Conservation (phyloP, 495 filamentous ascomycete species). For the Neurospora sp. region DNA sequence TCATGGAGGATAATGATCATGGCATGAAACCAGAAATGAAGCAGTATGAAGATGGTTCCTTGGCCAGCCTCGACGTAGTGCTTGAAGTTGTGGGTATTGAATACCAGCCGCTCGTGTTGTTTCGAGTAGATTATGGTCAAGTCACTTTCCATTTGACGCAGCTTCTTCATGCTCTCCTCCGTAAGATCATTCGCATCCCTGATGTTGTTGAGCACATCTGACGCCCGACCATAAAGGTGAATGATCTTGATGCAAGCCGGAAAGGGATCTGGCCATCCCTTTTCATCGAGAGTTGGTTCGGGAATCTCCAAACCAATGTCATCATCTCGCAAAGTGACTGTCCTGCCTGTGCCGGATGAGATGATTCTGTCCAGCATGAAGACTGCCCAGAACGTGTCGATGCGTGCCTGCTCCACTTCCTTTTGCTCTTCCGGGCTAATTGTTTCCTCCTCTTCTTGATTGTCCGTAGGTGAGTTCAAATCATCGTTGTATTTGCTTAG, state of each 20-base stretch:
- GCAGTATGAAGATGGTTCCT: conserved; percentile 74
- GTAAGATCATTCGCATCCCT: conserved; percentile 65
- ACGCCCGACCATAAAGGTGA: conserved; percentile 71
- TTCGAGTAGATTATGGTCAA: conserved; percentile 71
- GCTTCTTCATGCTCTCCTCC: conserved; percentile 54
- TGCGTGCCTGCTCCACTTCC: conserved; percentile 57
- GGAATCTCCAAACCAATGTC: conserved; percentile 75
- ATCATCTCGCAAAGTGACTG: conserved; percentile 69
- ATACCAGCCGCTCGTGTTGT: conserved; percentile 60
- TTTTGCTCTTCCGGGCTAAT: conserved; percentile 46
- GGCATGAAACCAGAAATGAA: conserved; percentile 88
- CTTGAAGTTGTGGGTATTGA: conserved; percentile 70
- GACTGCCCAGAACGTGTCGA: conserved; percentile 78
- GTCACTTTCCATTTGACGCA: conserved; percentile 65
- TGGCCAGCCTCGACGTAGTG: conserved; percentile 66
- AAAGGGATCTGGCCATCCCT: conserved; percentile 65
- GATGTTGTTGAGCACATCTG: conserved; percentile 76
- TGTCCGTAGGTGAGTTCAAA: conserved; percentile 19
- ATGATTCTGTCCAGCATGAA: conserved; percentile 80
- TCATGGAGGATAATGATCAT: conserved; percentile 77
- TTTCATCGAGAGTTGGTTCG: conserved; percentile 44
- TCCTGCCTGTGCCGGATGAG: conserved; percentile 71
- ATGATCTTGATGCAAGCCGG: conserved; percentile 72
- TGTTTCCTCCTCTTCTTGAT: conserved; percentile 28
- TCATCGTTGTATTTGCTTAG: conserved; percentile 22